Percentiles rank a stretch among this genome's conserved stretches.
phyloP scores from a whole-genome alignment of 2,329 filamentous ascomycete genomes.

The Arthroderma sp. region DNA sequence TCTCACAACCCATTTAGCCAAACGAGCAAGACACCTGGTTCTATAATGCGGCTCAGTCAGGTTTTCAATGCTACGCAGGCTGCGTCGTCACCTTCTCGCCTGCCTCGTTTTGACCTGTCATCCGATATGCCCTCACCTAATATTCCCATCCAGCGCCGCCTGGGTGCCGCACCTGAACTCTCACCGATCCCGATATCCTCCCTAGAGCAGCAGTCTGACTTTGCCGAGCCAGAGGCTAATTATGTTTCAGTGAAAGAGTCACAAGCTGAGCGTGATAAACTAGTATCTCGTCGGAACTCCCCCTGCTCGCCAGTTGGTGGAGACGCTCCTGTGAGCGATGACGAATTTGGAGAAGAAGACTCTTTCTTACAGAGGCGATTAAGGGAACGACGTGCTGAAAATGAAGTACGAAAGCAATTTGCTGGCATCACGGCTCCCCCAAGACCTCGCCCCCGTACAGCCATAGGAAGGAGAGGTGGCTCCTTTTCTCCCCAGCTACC shows the following conservation, averaged over 20 bases:
- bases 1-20: conserved; percentile 31
- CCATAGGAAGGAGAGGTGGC: conserved; percentile 4
- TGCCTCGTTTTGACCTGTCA: conserved; percentile 22
- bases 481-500: conserved; percentile 4
- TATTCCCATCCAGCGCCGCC: conserved; percentile 29
- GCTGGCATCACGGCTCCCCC: conserved; percentile 22
- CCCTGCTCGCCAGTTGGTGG: too few species aligned
- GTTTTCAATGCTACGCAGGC: conserved; percentile 37
- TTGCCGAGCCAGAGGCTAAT: conserved; percentile 28
- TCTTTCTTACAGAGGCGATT: conserved; percentile 23
- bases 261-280: conserved; percentile 27
- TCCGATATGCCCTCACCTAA: conserved; percentile 39
- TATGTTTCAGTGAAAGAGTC: conserved; percentile 37
- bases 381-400: conserved; percentile 21
- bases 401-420: conserved; percentile 24
- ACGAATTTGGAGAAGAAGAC: conserved; percentile 32
- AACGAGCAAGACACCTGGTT: conserved; percentile 22
- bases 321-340: conserved; percentile 21
- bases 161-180: conserved; percentile 21
- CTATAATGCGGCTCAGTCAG: conserved; percentile 33
- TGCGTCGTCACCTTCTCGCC: conserved; percentile 31
- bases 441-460: conserved; percentile 11
- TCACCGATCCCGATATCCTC: conserved; percentile 24
- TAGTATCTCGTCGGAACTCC: conserved; percentile 13
- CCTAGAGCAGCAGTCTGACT: conserved; percentile 21